Percentiles rank a stretch among this genome's conserved stretches.
These are phyloP conservation scores for Bjerkandera adusta DNA, from an alignment of 1,284 basidiomycete genomes.

Conservation along the genomic window DNA sequence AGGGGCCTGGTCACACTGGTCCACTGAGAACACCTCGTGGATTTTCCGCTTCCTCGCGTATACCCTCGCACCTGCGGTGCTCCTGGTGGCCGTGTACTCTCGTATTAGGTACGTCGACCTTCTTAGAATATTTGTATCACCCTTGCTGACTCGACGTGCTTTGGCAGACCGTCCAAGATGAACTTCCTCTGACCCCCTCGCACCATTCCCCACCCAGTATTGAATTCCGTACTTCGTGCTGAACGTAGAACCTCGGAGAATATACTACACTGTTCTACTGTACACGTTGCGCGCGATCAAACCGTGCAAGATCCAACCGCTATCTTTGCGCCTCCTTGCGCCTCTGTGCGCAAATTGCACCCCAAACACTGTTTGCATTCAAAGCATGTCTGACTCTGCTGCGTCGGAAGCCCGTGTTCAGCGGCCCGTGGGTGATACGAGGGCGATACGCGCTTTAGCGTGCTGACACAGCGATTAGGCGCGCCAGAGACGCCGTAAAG, in stretches of 20 bases:
- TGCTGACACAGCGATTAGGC: no score
- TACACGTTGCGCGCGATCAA: no score
- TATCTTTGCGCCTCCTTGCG: no score
- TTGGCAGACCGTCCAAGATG: conserved; percentile 29
- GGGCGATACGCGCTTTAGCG: no score
- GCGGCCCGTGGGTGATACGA: no score
- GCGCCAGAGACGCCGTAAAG: no score
- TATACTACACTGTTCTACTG: neutral
- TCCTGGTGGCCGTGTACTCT: conserved; percentile 23
- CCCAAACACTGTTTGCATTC: no score
- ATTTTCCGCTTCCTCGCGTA: conserved; percentile 50
- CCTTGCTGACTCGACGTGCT: neutral
- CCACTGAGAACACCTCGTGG: conserved; percentile 34
- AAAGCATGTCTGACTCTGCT: no score
- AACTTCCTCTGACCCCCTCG: conserved; percentile 22
- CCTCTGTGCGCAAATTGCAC: no score
- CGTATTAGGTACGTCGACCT: conserved; percentile 24
- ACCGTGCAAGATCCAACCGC: no score
- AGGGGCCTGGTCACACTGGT: conserved; percentile 64
- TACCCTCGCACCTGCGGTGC: conserved; percentile 43
- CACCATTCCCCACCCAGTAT: neutral
- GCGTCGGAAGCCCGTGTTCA: no score
- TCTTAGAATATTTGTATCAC: neutral
- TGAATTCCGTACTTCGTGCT: neutral
- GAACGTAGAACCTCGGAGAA: neutral